Evolutionary conservation across 1,139 yeast species (phyloP), one percentile per base, ranked within the genome.

Genomic region (Hyphopichia pseudoburtonii): DNA sequence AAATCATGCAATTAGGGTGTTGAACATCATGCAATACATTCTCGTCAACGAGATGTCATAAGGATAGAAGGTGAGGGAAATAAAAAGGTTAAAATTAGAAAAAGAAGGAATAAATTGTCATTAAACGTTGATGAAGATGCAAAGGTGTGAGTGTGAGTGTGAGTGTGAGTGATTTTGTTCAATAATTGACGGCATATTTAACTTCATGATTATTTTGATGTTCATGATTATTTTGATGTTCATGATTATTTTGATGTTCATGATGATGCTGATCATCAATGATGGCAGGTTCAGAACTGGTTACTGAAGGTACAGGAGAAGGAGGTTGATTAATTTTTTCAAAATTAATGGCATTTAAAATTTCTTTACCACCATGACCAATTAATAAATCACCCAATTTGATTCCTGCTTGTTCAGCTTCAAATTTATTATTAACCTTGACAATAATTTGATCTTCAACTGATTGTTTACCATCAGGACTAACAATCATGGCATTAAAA

Each of bases 261-360:
- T 16, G n/a, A 12, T n/a, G 16, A 17, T 22, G 11, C 3, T 30
- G 4, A 16, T 31, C 28, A 8, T 31, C 28, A 7, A 32, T 32
- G 16, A 32, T 32, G 9, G 30, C 17, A 4, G 35, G 30, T 19
- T 25, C 30, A 9, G 30, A 17, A 6, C 19, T 17, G 11, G 29
- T 22, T 11, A 34, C 24, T n/a, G 33, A 28, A 23, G 36, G 33
- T 2, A 28, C 29, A 11, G 32, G 36, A 10, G 30, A 17, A 18
- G 72, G 72, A 16, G 60, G 56, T 46, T 69, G 70, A 48, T 70
- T 69, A 42, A 82, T 78, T 51, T 75, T 76, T 42, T 79, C 85
- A 47, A 84, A 80, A 54, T 88, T 86, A 46, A 92, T 87, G 46
- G 71, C 80, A 51, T 88, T 95, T 48, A 92, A 73, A 35, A 92